Evolutionary conservation across 129 eudicot species (phyloP).

Genomic region (Arctium lappa): DNA sequence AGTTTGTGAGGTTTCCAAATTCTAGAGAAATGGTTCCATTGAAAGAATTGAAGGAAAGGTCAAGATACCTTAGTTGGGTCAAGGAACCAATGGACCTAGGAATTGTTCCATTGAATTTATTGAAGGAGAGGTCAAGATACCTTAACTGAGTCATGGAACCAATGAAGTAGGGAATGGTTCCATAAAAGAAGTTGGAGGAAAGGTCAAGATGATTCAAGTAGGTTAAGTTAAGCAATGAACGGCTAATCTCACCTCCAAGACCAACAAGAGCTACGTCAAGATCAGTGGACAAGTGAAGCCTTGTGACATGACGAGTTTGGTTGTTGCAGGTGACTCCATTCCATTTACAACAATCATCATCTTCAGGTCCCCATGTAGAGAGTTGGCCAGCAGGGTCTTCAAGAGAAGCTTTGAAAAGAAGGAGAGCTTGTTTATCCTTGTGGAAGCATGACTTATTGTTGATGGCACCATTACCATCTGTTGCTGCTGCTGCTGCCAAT

Average conservation of each 20-base stretch:
- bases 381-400: background rate
- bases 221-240: slow-evolving; percentile 23
- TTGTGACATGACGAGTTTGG: slow-evolving; percentile 18
- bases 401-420: background rate
- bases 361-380: background rate
- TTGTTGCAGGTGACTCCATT: background rate
- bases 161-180: slow-evolving; percentile 12
- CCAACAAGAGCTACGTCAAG: background rate
- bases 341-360: background rate
- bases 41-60: slow-evolving; percentile 1
- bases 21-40: slow-evolving; percentile 20
- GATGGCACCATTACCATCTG: background rate
- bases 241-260: slow-evolving; percentile 25
- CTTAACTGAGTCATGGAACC: slow-evolving; percentile 18
- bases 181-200: background rate
- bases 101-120: background rate
- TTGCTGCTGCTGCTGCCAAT: too few relatives aligned
- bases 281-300: background rate
- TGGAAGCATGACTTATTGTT: background rate
- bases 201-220: slow-evolving; percentile 25
- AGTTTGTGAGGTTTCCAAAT: slow-evolving; percentile 26
- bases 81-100: slow-evolving; percentile 13
- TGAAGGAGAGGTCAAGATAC: background rate
- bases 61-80: background rate
- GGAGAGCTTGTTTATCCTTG: background rate